A percentile compares a stretch with the other conserved stretches of the same genome.
These are phyloP conservation scores for Pouteria glomerata DNA, from an alignment of 148 eudicot genomes.

Conservation along the genomic window DNA sequence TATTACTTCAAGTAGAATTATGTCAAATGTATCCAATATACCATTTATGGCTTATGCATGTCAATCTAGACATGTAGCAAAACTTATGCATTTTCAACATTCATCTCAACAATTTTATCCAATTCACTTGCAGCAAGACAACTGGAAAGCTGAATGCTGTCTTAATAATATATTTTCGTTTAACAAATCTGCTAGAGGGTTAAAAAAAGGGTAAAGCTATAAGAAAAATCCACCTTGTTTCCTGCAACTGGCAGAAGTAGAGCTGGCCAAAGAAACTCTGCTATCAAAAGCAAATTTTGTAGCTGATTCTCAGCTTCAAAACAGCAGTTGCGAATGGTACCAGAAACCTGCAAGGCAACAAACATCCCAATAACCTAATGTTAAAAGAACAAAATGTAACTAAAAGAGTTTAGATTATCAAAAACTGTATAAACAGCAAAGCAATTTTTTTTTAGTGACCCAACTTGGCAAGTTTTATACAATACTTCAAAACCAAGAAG, in stretches of 20 bases:
- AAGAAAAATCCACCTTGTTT: slow-evolving; percentile 56
- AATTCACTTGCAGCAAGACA: slow-evolving; percentile 1
- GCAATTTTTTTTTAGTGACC: neutral
- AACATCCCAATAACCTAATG: neutral
- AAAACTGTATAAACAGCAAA: slow-evolving; percentile 1
- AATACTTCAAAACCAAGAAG: neutral
- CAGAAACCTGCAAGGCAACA: slow-evolving; percentile 56
- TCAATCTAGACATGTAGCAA: neutral
- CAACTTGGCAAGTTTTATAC: neutral
- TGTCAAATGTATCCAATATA: neutral
- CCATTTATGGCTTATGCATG: neutral
- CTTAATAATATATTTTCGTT: neutral
- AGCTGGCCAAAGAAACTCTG: slow-evolving; percentile 98
- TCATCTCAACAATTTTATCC: neutral
- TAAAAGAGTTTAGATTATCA: neutral
- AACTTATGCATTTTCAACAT: neutral
- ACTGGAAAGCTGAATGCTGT: neutral
- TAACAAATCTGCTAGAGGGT: neutral
- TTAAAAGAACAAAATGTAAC: neutral
- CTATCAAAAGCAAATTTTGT: slow-evolving; percentile 72
- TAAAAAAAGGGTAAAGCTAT: neutral
- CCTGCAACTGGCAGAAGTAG: slow-evolving; percentile 98
- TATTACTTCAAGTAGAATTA: slow-evolving; percentile 1
- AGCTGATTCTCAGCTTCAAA: slow-evolving; percentile 90
- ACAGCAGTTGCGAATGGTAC: slow-evolving; percentile 96